Percentiles rank a stretch among this genome's conserved stretches.
These are phyloP conservation scores for Jacaranda copaia DNA, from an alignment of 257 asterid species.

Conservation along the genomic window DNA sequence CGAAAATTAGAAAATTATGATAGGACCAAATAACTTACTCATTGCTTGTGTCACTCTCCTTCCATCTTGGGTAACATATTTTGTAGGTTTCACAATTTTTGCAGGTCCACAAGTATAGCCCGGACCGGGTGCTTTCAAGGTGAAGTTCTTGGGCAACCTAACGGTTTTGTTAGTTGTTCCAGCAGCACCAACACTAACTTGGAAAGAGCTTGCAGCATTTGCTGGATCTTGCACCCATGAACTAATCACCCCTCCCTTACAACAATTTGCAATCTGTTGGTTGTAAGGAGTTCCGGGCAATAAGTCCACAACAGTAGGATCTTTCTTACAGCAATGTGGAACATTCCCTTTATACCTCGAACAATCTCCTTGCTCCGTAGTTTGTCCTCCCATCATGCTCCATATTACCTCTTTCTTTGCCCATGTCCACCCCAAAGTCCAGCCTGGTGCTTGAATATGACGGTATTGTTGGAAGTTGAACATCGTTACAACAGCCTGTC, in stretches of 20 bases:
- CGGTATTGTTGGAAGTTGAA: slow-evolving; percentile 93
- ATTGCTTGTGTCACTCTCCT: slow-evolving; percentile 76
- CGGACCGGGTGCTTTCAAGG: slow-evolving; percentile 75
- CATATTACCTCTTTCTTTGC: slow-evolving; percentile 94
- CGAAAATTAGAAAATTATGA: neutral
- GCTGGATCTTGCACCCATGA: slow-evolving; percentile 72
- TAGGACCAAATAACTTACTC: slow-evolving; percentile 56
- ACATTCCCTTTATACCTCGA: slow-evolving; percentile 60
- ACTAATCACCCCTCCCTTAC: slow-evolving; percentile 77
- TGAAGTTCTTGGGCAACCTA: slow-evolving; percentile 68
- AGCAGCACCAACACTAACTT: slow-evolving; percentile 66
- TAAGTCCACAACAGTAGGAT: slow-evolving; percentile 68
- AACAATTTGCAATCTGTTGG: slow-evolving; percentile 78
- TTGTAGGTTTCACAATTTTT: slow-evolving; percentile 64
- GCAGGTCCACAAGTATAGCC: slow-evolving; percentile 86
- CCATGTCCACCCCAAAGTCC: slow-evolving; percentile 97
- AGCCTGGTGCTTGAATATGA: slow-evolving; percentile 92
- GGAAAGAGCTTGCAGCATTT: slow-evolving; percentile 75
- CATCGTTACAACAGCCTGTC: slow-evolving; percentile 80
- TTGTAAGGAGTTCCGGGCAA: slow-evolving; percentile 82
- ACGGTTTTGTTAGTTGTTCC: slow-evolving; percentile 79
- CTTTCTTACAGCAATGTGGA: slow-evolving; percentile 78
- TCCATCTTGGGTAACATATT: slow-evolving; percentile 52
- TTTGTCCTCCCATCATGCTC: slow-evolving; percentile 82
- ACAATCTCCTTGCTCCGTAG: slow-evolving; percentile 95